A percentile compares a stretch with the other conserved stretches of the same genome.
These are phyloP conservation scores for Saccharomycopsis amapae DNA, from an alignment of 805 yeast species.

Conservation along the genomic window DNA sequence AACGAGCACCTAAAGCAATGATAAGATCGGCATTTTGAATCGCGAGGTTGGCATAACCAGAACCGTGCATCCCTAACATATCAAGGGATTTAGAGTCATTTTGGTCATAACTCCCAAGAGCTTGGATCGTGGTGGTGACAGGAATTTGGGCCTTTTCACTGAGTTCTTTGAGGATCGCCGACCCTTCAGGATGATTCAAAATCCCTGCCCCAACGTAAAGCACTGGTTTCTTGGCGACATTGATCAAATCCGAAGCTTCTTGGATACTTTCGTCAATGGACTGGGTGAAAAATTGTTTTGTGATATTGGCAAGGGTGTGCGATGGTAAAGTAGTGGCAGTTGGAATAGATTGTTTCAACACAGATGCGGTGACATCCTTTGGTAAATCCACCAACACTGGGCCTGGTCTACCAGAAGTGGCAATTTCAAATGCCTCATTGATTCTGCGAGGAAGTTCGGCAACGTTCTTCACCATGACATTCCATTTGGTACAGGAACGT, in stretches of 20 bases:
- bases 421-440: slow-evolving; percentile 97
- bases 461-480: slow-evolving; percentile 93
- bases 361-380: slow-evolving; percentile 93
- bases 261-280: slow-evolving; percentile 58
- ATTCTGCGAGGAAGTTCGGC: slow-evolving; percentile 93
- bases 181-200: slow-evolving; percentile 72
- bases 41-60: slow-evolving; percentile 90
- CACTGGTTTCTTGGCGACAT: slow-evolving; percentile 79
- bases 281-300: slow-evolving; percentile 62
- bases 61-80: slow-evolving; percentile 98
- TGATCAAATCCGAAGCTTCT: slow-evolving; percentile 63
- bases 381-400: slow-evolving; percentile 97
- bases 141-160: slow-evolving; percentile 91
- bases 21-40: slow-evolving; percentile 91
- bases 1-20: slow-evolving; percentile 92
- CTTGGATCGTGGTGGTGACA: slow-evolving; percentile 93
- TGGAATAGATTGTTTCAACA: slow-evolving; percentile 83
- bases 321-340: slow-evolving; percentile 67
- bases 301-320: slow-evolving; percentile 58
- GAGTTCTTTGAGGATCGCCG: slow-evolving; percentile 68
- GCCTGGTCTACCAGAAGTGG: slow-evolving; percentile 94
- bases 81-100: slow-evolving; percentile 83
- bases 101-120: slow-evolving; percentile 91
- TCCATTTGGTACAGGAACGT: slow-evolving; percentile 97
- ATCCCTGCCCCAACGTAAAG: slow-evolving; percentile 92